These are phyloP conservation scores for Plenodomus tracheiphilus DNA, from an alignment of 2,329 filamentous ascomycete genomes.

Conservation along the genomic window DNA sequence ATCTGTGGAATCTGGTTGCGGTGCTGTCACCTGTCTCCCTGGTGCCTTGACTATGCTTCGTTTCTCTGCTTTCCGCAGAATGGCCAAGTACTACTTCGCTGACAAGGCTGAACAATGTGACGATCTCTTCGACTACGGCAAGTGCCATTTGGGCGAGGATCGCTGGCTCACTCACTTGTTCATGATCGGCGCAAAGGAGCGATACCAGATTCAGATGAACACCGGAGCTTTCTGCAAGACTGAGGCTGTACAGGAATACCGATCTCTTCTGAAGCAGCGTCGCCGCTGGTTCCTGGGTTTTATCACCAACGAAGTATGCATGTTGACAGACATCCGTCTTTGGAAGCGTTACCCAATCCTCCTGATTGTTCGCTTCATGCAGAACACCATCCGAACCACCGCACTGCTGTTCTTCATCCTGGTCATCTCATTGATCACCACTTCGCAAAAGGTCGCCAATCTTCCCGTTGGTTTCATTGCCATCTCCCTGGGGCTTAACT, in stretches of 20 bases:
- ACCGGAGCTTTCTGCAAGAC: slow-evolving; percentile 98
- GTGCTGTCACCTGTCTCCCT: slow-evolving; percentile 90
- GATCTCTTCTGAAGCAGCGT: slow-evolving; percentile 87
- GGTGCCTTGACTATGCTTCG: slow-evolving; percentile 94
- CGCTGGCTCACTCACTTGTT: slow-evolving; percentile 97
- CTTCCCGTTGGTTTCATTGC: slow-evolving; percentile 92
- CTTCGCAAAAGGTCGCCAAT: slow-evolving; percentile 74
- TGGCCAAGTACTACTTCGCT: slow-evolving; percentile 98
- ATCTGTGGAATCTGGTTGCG: slow-evolving; percentile 91
- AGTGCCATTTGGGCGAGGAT: slow-evolving; percentile 93
- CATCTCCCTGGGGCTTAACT: slow-evolving; percentile 90
- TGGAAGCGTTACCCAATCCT: slow-evolving; percentile 91
- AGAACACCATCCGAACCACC: slow-evolving; percentile 94
- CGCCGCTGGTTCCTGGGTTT: slow-evolving; percentile 96
- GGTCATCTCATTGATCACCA: slow-evolving; percentile 82
- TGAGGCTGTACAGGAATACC: slow-evolving; percentile 88
- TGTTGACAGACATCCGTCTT: slow-evolving; percentile 91
- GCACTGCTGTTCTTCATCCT: slow-evolving; percentile 93
- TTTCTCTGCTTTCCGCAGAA: slow-evolving; percentile 92
- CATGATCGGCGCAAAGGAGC: slow-evolving; percentile 93
- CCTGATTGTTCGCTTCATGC: slow-evolving; percentile 85
- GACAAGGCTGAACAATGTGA: slow-evolving; percentile 95
- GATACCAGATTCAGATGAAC: slow-evolving; percentile 97
- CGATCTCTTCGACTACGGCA: slow-evolving; percentile 94
- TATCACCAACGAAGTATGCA: slow-evolving; percentile 97